A percentile compares a stretch with the other conserved stretches of the same genome.
Evolutionary conservation across 768 basidiomycete species (phyloP).

Genomic region (Amanita pallidorosea): DNA sequence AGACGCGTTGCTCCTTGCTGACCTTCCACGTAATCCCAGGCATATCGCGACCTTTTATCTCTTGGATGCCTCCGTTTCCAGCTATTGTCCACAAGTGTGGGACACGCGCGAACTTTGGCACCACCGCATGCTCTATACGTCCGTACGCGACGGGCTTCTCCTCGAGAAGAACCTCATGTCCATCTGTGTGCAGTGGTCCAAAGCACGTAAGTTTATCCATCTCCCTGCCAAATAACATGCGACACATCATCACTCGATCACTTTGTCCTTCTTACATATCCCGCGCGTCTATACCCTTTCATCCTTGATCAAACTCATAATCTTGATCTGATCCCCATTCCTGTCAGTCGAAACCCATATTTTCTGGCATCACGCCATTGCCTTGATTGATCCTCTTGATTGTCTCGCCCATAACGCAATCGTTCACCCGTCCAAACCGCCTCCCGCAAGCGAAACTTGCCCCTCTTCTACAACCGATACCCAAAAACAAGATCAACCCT

Average conservation of each 20-base stretch:
- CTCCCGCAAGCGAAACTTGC: constrained; percentile 18
- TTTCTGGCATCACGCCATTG: constrained; percentile 60
- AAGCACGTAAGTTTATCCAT: constrained; percentile 38
- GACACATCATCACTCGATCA: constrained; percentile 4
- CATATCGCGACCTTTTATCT: constrained; percentile 52
- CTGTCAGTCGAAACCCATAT: constrained; percentile 53
- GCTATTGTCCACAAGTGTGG: constrained; percentile 37
- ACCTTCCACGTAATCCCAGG: constrained; percentile 21
- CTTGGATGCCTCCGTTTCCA: constrained; percentile 29
- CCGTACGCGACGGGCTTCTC: constrained; percentile 50
- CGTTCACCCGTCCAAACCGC: constrained; percentile 32
- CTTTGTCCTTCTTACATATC: not conserved
- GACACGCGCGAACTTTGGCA: constrained; percentile 48
- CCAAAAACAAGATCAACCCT: constrained; percentile 12
- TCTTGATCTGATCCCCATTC: constrained; percentile 10
- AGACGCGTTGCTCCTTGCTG: constrained; percentile 20
- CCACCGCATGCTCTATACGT: constrained; percentile 47
- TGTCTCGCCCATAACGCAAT: constrained; percentile 36
- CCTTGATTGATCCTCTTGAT: constrained; percentile 54
- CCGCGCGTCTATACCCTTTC: constrained; percentile 5
- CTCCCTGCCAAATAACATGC: constrained; percentile 2
- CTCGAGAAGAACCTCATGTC: constrained; percentile 51
- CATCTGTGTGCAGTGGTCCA: constrained; percentile 49
- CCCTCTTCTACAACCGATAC: constrained; percentile 22
- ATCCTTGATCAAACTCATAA: constrained; percentile 3